phyloP scores from a whole-genome alignment of 2,329 filamentous ascomycete species.

The Ceratocystis lukuohia region DNA sequence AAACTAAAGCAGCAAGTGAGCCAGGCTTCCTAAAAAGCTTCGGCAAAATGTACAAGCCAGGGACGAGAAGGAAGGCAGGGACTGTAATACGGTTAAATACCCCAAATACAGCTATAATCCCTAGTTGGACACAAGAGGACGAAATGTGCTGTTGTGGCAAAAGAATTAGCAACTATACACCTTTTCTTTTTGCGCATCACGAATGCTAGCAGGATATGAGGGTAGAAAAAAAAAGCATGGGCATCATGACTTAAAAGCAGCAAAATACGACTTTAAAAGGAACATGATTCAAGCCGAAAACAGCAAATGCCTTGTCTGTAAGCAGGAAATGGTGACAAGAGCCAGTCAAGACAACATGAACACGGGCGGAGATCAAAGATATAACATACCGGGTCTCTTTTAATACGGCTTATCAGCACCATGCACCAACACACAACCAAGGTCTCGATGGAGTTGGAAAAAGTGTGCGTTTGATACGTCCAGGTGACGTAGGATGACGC shows the following conservation, averaged over 20 bases:
- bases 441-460: conserved; percentile 95
- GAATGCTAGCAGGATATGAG: not conserved
- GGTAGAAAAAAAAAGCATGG: not conserved
- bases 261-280: not conserved
- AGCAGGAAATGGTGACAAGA: not conserved
- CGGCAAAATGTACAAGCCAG: conserved; percentile 68
- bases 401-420: conserved; percentile 78
- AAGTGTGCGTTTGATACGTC: conserved; percentile 97
- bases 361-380: not conserved
- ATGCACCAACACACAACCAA: conserved; percentile 85
- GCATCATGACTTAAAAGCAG: not conserved
- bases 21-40: conserved; percentile 67
- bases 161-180: conserved; percentile 21
- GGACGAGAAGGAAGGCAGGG: conserved; percentile 79
- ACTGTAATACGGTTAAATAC: conserved; percentile 97
- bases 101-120: conserved; percentile 70
- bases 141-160: conserved; percentile 54
- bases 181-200: not conserved
- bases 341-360: not conserved
- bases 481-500: conserved; percentile 97
- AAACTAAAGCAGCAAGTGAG: conserved; percentile 48
- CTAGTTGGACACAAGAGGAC: conserved; percentile 62
- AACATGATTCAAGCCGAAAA: not conserved
- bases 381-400: conserved; percentile 55
- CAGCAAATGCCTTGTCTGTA: not conserved